Evolutionary conservation across 2,329 filamentous ascomycete genomes (phyloP), one percentile per base, ranked within the genome.

Genomic region (Piedraia hortae): DNA sequence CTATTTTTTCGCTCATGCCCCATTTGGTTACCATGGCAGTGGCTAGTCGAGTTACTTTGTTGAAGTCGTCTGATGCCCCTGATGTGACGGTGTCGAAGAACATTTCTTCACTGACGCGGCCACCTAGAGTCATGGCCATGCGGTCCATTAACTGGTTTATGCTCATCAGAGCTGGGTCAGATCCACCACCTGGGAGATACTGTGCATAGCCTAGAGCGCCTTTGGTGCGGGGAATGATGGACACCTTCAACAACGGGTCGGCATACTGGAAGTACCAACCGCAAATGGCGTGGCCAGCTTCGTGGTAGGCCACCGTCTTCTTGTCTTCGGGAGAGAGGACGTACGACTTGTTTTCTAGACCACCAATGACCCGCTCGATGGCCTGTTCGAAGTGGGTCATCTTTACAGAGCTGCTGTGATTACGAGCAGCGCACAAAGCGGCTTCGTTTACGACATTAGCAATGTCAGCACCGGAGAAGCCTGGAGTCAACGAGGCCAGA

Each of bases 1-100:
- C 82, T 20, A 97, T 69, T 51, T 89, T 88, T 34, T 74, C 63
- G 18, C 73, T 88, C 85, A 97, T 97, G 34, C 85, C 85, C 69
- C 78, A 97, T 45, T 90, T 75, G n/a, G 82, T 97, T 14, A 97
- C 85, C 85, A 97, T 97, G 29, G 73, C 70, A 10, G 74, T 88
- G 3, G 85, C 88, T 72, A 91, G 82, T 25, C 68, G 63, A 2
- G 85, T 91, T 18, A 93, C 85, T 52, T 97, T 97, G 50, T 85
- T 82, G 61, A 97, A 97, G 44, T 97, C 85, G 44, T 93, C 85
- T 24, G 69, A 80, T 10, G 82, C 85, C 26, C 85, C 85, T 20
- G 74, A 85, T 2, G 85, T 97, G 10, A 97, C 85, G 0, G 78
- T 89, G 15, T 85, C 70, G 48, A 97, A 97, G 50, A 97, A 82